Percentiles rank a stretch among this genome's conserved stretches.
Evolutionary conservation across 1,139 yeast genomes (phyloP).

Genomic region (Pichia sp.): DNA sequence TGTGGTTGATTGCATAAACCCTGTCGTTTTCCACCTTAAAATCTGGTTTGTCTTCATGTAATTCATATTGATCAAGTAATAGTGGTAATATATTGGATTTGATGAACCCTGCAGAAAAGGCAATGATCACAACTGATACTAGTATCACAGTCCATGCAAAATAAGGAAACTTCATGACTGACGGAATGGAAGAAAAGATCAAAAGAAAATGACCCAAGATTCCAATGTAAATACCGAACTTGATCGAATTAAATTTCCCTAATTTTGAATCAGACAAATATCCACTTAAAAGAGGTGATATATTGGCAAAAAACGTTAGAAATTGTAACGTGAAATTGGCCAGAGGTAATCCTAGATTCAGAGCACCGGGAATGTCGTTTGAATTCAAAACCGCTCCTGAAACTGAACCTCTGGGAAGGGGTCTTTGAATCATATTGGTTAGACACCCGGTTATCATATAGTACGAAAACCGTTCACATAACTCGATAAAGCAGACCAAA

Average conservation of each 20-base stretch:
- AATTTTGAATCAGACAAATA: slow-evolving; percentile 34
- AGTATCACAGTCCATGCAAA: slow-evolving; percentile 29
- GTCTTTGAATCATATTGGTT: slow-evolving; percentile 38
- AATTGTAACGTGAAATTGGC: slow-evolving; percentile 35
- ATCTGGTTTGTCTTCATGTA: slow-evolving; percentile 31
- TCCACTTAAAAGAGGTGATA: slow-evolving; percentile 38
- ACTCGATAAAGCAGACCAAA: slow-evolving; percentile 35
- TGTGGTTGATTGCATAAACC: slow-evolving; percentile 62
- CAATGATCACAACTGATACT: slow-evolving; percentile 32
- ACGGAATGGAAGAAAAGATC: slow-evolving; percentile 35
- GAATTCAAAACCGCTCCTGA: slow-evolving; percentile 24
- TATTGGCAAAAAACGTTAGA: slow-evolving; percentile 35
- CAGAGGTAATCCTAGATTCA: slow-evolving; percentile 32
- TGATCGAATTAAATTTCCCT: slow-evolving; percentile 36
- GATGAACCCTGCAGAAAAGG: slow-evolving; percentile 41
- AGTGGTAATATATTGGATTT: slow-evolving; percentile 46
- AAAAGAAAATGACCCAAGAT: slow-evolving; percentile 33
- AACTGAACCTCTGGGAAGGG: slow-evolving; percentile 36
- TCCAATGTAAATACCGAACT: slow-evolving; percentile 35
- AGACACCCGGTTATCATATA: slow-evolving; percentile 36
- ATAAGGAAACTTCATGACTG: slow-evolving; percentile 28
- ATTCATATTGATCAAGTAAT: slow-evolving; percentile 43
- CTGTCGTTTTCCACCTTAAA: slow-evolving; percentile 27
- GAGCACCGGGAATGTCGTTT: slow-evolving; percentile 35
- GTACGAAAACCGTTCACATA: slow-evolving; percentile 41